Evolutionary conservation across 2,329 filamentous ascomycete species (phyloP).

Genomic region (Talaromyces rugulosus): DNA sequence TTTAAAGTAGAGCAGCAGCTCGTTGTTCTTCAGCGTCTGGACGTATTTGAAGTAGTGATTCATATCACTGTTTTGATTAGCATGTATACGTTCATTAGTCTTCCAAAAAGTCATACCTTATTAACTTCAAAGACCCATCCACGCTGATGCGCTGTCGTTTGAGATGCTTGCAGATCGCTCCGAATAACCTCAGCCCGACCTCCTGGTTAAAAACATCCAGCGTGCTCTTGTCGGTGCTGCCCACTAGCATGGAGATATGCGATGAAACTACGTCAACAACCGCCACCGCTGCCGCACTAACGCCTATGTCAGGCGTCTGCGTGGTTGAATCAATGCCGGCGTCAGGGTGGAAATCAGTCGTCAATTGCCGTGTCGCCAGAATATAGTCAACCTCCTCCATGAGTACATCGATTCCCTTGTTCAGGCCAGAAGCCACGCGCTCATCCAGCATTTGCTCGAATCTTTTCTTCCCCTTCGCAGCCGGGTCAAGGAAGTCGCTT

Average conservation of each 20-base stretch:
- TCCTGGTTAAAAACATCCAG: constrained; percentile 98
- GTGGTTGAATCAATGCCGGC: constrained; percentile 30
- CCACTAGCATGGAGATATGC: constrained; percentile 88
- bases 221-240: constrained; percentile 96
- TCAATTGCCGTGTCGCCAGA: constrained; percentile 78
- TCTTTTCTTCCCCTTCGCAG: constrained; percentile 91
- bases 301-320: constrained; percentile 49
- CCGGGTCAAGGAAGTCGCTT: constrained; percentile 90
- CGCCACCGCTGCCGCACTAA: constrained; percentile 71
- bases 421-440: constrained; percentile 88
- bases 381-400: constrained; percentile 98
- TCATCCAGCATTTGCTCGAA: constrained; percentile 99
- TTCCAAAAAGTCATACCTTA: constrained; percentile 48
- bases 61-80: constrained; percentile 64
- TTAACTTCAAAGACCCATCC: constrained; percentile 84
- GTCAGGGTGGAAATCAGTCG: constrained; percentile 84
- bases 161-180: constrained; percentile 90
- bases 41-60: constrained; percentile 89
- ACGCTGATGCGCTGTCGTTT: constrained; percentile 92
- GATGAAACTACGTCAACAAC: constrained; percentile 81
- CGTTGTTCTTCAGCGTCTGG: constrained; percentile 72
- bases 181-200: constrained; percentile 88
- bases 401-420: constrained; percentile 95
- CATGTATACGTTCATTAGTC: constrained; percentile 3
- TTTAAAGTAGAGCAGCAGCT: constrained; percentile 83